Evolutionary conservation across 1,284 basidiomycete species (phyloP), one percentile per base, ranked within the genome.

Genomic region (Tranzscheliella williamsii): DNA sequence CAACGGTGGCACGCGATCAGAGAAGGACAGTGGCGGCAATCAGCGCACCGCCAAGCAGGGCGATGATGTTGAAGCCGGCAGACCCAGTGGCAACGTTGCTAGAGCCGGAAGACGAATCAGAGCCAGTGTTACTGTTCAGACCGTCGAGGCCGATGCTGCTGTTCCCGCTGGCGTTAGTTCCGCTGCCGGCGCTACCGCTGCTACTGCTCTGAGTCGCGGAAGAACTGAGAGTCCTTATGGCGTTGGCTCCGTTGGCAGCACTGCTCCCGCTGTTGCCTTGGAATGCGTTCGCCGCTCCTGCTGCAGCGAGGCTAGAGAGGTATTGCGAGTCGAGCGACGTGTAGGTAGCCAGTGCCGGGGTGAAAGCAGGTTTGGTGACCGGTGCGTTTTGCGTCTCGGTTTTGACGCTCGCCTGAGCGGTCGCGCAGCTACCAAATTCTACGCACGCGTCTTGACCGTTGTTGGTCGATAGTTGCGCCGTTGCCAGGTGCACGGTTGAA

Each of bases 331-430:
- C 48, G 18, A 56, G 33, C 34, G 47, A 51, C 1, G 48, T 51
- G 24, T 27, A 43, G 16, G 52, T 52, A 1, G 58, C 58, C 26
- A 62, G 38, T 1, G 52, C 58, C 1, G 58, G 58, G n/a, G 52
- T 52, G 5, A 29, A 42, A 9, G 47, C 58, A 1, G 58, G 58
- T 5, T 23, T 11, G 5, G 52, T 62, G 6, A 62, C 52, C 15
- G 58, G 58, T 7, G 38, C 32, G 26, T 62, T 56, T 24, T 62
- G 52, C 1, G 58, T 48, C 1, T 38, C 52, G 1, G 58, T 62
- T 13, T 24, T 29, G 24, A 17, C 23, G 6, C 11, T 42, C 2
- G 52, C 48, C 11, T 47, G 43, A 0, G 47, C 48, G 15, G 52
- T 56, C 1, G 47, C 31, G 33, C 58, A 62, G 1, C 47, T 49